Percentiles rank a stretch among this genome's conserved stretches.
Evolutionary conservation across 345 rosid species (phyloP).

Genomic region (Eucalyptus globulus): DNA sequence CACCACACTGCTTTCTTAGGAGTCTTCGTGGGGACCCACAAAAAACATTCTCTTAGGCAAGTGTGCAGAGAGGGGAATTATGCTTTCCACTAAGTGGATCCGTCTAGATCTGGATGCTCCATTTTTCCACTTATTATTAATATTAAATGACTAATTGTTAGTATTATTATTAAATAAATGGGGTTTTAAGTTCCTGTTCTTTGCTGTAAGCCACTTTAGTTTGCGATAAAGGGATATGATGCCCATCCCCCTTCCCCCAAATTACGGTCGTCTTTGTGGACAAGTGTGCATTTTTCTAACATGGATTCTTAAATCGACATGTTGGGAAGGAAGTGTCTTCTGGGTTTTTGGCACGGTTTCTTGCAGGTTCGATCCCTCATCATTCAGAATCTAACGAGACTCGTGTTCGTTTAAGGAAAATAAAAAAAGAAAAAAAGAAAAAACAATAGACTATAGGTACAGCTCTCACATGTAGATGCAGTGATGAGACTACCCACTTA

Average conservation of each 20-base stretch:
- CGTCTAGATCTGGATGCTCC: conserved; percentile 10
- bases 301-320: background rate
- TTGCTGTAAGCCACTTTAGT: conserved; percentile 30
- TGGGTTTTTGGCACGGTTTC: background rate
- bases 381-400: background rate
- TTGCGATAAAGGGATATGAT: background rate
- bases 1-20: conserved; percentile 1
- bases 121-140: background rate
- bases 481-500: background rate
- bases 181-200: conserved; percentile 3
- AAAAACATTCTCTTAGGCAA: conserved; percentile 57
- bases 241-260: background rate
- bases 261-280: conserved; percentile 16
- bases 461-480: background rate
- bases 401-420: background rate
- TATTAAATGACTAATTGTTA: background rate
- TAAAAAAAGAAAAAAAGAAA: rapidly evolving
- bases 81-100: conserved; percentile 29
- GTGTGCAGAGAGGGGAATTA: conserved; percentile 43
- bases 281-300: background rate
- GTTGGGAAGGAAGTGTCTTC: background rate
- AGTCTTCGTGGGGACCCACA: conserved; percentile 21
- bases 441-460: background rate
- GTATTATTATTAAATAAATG: background rate
- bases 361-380: background rate